phyloP scores from a whole-genome alignment of 176 grass and related monocot genomes.

The Musa acuminata region DNA sequence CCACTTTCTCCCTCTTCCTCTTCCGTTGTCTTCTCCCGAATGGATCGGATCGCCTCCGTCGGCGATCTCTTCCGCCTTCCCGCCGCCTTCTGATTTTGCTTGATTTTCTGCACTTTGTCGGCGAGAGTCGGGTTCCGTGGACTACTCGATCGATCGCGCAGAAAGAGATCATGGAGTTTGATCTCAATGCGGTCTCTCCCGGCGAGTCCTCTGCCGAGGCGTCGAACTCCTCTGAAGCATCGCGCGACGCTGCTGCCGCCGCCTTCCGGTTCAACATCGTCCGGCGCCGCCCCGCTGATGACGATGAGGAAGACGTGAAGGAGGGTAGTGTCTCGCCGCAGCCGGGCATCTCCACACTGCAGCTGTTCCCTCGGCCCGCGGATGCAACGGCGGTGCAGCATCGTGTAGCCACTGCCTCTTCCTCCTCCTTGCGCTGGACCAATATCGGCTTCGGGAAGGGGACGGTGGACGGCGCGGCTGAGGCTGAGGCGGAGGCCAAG shows the following conservation, averaged over 20 bases:
- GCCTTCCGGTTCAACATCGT: conserved; percentile 32
- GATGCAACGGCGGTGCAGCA: background rate
- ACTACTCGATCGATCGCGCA: background rate
- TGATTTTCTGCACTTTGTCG: conserved; percentile 18
- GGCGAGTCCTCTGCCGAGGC: conserved; percentile 18
- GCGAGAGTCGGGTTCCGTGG: background rate
- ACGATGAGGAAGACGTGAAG: conserved; percentile 13
- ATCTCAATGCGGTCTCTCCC: conserved; percentile 80
- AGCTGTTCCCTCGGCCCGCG: conserved; percentile 39
- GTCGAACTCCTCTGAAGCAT: conserved; percentile 37
- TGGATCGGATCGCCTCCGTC: conserved; percentile 14
- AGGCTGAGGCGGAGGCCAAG: background rate
- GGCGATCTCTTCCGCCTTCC: background rate
- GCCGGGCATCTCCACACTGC: conserved; percentile 36
- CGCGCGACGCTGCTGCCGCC: conserved; percentile 28
- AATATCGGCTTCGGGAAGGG: conserved; percentile 21
- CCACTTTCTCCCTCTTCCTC: too few species aligned
- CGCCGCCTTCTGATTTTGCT: background rate
- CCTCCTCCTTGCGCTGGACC: conserved; percentile 5
- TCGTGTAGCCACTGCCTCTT: background rate
- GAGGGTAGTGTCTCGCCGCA: conserved; percentile 8
- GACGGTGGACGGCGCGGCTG: background rate
- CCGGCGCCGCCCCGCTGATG: conserved; percentile 8
- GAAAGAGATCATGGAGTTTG: conserved; percentile 44
- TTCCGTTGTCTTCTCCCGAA: background rate